Evolutionary conservation across 169 alveolate species (phyloP).

Genomic region (Condylostoma magnum): DNA sequence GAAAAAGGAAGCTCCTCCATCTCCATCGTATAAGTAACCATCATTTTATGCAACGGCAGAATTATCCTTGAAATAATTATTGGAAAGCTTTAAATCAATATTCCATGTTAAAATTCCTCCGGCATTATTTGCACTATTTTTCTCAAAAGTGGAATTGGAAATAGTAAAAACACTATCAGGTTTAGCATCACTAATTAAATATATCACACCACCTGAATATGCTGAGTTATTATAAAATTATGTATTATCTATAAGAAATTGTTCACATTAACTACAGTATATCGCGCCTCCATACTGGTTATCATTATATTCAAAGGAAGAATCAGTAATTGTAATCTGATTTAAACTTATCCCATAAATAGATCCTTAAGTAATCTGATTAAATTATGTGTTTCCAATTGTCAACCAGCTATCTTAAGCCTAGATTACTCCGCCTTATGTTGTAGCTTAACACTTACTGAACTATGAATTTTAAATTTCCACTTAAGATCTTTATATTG

Average conservation of each 20-base stretch:
- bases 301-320: background rate
- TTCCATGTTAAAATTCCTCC: background rate
- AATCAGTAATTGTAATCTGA: background rate
- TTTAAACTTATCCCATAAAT: background rate
- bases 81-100: background rate
- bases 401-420: background rate
- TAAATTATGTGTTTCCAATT: background rate
- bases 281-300: constrained; percentile 2
- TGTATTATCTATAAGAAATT: background rate
- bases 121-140: background rate
- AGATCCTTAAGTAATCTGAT: too few relatives aligned
- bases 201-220: background rate
- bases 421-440: background rate
- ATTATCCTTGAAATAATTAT: background rate
- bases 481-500: too few relatives aligned
- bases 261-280: too few relatives aligned
- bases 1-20: background rate
- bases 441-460: background rate
- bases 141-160: background rate
- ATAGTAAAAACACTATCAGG: background rate
- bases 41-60: background rate
- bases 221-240: background rate
- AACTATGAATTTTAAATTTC: too few relatives aligned
- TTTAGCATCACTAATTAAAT: too few relatives aligned
- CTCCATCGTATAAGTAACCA: background rate